Base-by-base conservation (phyloP, 352 stramenopile species). In the Achlya hypogyna region DNA sequence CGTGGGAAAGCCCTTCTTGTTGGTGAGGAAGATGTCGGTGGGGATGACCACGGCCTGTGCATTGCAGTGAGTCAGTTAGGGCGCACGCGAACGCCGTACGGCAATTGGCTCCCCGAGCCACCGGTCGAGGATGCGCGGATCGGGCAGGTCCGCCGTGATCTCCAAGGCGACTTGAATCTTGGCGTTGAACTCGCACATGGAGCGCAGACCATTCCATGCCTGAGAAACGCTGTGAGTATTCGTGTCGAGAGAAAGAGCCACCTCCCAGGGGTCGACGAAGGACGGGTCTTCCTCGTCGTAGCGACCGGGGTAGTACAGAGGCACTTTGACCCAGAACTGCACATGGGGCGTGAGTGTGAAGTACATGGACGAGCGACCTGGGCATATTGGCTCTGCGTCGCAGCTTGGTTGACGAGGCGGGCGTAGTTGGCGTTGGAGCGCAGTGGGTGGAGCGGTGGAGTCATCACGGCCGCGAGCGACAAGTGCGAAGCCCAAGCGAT, bases 401-500 rank as follows among this genome's bases (percentile, higher is more conserved):
- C 73, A 4, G 88, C 75, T 71, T 92, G 74, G 72, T 93, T 86
- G 28, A 98, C 67, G 20, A 91, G 63, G 29, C 84, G 81, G 43
- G 88, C 86, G 72, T 98, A 98, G 63, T 93, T 85, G 28, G 76
- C 62, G 51, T 95, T 95, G 58, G 77, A 58, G n/a, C 77, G 82
- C 18, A 69, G 63, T 12, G 81, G 51, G 12, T 69, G 69, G n/a
- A 78, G 66, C 0, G 77, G 71, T 22, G 87, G 79, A 12, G 79
- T 73, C 60, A 99, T 78, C n/a, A 99, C 89, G 16, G 96, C 92
- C 1, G 93, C 81, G 31, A 99, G 85, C 2, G 87, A 92, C 47
- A 99, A 82, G 75, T 99, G 97, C 43, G 84, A 93, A 23, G 92
- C 95, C 95, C 96, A 99, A 53, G 92, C 89, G 31, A 99, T 75